Evolutionary conservation across 345 rosid genomes (phyloP).

Genomic region (Eucalyptus coolabah): DNA sequence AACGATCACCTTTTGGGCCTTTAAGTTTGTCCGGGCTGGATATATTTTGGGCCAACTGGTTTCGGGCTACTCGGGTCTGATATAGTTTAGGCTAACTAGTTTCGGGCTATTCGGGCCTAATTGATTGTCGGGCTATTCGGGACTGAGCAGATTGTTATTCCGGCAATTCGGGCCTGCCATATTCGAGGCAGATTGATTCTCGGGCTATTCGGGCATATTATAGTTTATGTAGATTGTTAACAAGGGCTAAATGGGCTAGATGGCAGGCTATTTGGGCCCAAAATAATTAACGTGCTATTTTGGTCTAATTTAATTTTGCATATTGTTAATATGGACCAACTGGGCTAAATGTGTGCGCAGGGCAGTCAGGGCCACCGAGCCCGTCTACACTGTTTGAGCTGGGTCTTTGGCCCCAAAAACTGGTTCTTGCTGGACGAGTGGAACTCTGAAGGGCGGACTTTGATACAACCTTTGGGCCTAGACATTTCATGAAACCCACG

Average conservation of each 20-base stretch:
- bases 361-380: neutral
- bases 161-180: neutral
- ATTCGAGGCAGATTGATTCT: neutral
- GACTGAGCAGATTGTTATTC: too few species aligned
- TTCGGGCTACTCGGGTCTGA: neutral
- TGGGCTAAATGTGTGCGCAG: neutral
- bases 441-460: too few species aligned
- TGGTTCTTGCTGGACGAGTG: neutral
- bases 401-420: neutral
- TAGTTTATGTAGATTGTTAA: too few species aligned
- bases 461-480: neutral
- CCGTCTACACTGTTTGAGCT: neutral
- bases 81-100: neutral
- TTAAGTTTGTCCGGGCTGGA: too few species aligned
- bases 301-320: neutral
- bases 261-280: too few species aligned
- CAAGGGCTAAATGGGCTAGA: too few species aligned
- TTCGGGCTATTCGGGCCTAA: neutral
- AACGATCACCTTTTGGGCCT: too few species aligned
- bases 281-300: neutral
- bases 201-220: too few species aligned
- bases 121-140: neutral
- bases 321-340: neutral
- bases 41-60: neutral
- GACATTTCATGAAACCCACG: neutral